These are phyloP conservation scores for Arachnopeziza araneosa DNA, from an alignment of 2,329 filamentous ascomycete species.

Conservation along the genomic window DNA sequence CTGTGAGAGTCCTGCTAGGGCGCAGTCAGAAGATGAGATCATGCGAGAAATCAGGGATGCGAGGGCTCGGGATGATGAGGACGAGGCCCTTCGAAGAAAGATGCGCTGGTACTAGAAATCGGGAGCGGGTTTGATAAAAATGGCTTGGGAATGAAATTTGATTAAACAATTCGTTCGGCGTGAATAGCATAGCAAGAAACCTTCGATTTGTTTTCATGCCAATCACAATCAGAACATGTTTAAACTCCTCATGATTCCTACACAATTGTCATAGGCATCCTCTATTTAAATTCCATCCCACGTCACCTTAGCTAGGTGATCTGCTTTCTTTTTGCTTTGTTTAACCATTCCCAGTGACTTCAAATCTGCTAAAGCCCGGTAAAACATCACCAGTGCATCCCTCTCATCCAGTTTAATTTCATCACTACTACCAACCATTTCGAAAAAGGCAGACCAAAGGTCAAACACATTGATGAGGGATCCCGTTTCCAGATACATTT, in stretches of 20 bases:
- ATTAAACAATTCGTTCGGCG: background rate
- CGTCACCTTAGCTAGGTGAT: conserved; percentile 79
- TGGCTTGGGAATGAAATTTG: too few species aligned
- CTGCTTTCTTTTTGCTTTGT: conserved; percentile 81
- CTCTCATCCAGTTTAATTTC: conserved; percentile 43
- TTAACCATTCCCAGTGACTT: conserved; percentile 83
- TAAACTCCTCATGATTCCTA: background rate
- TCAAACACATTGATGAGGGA: conserved; percentile 73
- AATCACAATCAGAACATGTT: background rate
- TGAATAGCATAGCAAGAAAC: background rate
- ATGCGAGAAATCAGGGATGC: conserved; percentile 35
- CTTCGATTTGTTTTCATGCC: background rate
- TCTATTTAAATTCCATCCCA: conserved; percentile 66
- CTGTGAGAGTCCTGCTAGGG: conserved; percentile 43
- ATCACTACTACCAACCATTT: conserved; percentile 42
- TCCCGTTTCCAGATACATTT: conserved; percentile 72
- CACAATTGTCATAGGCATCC: too few species aligned
- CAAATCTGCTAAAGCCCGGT: conserved; percentile 78
- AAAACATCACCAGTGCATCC: conserved; percentile 70
- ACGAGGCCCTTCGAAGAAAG: conserved; percentile 29
- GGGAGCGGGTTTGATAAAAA: background rate
- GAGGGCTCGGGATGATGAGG: conserved; percentile 21
- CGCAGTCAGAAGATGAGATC: conserved; percentile 30
- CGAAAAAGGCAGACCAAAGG: conserved; percentile 71
- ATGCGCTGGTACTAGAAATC: conserved; percentile 19